Conservation (phyloP, 2,329 filamentous ascomycete species). For the Onygenales sp. region DNA sequence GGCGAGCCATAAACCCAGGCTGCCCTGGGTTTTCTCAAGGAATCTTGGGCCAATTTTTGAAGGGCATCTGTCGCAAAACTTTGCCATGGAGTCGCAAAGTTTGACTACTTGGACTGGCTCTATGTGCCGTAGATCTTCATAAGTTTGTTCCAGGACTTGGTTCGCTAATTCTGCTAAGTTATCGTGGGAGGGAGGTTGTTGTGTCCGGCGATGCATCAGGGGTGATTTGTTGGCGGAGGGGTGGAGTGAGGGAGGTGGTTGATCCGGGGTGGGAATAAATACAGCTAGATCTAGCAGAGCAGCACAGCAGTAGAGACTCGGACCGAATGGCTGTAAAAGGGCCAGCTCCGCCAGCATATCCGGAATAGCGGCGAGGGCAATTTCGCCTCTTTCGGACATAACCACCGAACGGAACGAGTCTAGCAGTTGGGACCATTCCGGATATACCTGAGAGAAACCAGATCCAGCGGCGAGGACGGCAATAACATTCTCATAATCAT, state of each 20-base stretch:
- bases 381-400: slow-evolving; percentile 56
- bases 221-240: neutral
- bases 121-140: slow-evolving; percentile 35
- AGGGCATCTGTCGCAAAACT: slow-evolving; percentile 44
- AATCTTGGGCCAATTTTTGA: slow-evolving; percentile 44
- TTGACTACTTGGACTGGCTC: slow-evolving; percentile 31
- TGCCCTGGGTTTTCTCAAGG: slow-evolving; percentile 49
- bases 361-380: slow-evolving; percentile 55
- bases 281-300: slow-evolving; percentile 25
- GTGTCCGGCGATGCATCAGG: neutral
- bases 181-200: slow-evolving; percentile 22
- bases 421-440: slow-evolving; percentile 45
- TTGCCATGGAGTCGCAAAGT: slow-evolving; percentile 46
- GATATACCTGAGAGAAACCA: slow-evolving; percentile 16
- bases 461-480: slow-evolving; percentile 56
- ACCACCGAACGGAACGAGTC: slow-evolving; percentile 47
- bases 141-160: slow-evolving; percentile 45
- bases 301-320: slow-evolving; percentile 26
- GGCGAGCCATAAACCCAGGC: slow-evolving; percentile 26
- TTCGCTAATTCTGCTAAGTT: slow-evolving; percentile 54
- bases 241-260: slow-evolving; percentile 17
- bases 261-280: slow-evolving; percentile 16
- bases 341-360: slow-evolving; percentile 59
- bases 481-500: slow-evolving; percentile 60
- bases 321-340: slow-evolving; percentile 8